Conservation (phyloP, 495 filamentous ascomycete genomes). For the Tuber microsphaerosporum region DNA sequence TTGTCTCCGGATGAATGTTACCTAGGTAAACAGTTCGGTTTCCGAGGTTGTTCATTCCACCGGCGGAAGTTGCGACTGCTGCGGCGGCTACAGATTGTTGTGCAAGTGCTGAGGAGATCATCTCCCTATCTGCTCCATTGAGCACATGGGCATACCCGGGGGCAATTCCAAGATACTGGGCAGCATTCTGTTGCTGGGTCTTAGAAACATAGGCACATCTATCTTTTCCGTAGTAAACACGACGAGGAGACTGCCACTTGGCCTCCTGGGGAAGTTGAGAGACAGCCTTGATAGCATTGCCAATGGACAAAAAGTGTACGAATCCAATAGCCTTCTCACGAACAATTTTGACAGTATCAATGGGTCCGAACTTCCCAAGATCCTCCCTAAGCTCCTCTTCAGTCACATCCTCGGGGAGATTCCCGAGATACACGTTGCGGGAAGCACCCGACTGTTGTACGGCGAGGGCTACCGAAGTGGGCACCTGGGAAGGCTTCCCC, state of each 20-base stretch:
- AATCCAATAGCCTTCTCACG: conserved; percentile 98
- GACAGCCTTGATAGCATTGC: conserved; percentile 98
- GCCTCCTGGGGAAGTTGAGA: conserved; percentile 89
- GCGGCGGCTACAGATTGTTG: conserved; percentile 97
- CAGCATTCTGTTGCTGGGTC: conserved; percentile 98
- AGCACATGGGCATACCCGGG: conserved; percentile 96
- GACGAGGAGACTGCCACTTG: conserved; percentile 90
- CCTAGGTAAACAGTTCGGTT: conserved; percentile 97
- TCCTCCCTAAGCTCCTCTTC: conserved; percentile 94
- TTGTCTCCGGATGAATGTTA: conserved; percentile 98
- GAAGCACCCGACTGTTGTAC: conserved; percentile 97
- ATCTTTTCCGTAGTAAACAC: conserved; percentile 98
- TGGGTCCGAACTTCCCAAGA: conserved; percentile 88
- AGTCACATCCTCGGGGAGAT: conserved; percentile 77
- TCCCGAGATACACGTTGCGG: conserved; percentile 96
- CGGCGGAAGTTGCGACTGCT: conserved; percentile 90
- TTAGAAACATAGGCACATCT: conserved; percentile 97
- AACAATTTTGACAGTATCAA: conserved; percentile 96
- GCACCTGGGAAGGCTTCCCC: conserved; percentile 97
- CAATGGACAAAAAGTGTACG: conserved; percentile 94
- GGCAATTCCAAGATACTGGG: conserved; percentile 94
- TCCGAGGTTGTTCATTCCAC: conserved; percentile 91
- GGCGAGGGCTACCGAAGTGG: conserved; percentile 88
- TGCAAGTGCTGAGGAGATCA: conserved; percentile 90
- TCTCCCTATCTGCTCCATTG: conserved; percentile 87